phyloP scores from a whole-genome alignment of 371 early-diverging fungal species.

The Synchytrium microbalum region DNA sequence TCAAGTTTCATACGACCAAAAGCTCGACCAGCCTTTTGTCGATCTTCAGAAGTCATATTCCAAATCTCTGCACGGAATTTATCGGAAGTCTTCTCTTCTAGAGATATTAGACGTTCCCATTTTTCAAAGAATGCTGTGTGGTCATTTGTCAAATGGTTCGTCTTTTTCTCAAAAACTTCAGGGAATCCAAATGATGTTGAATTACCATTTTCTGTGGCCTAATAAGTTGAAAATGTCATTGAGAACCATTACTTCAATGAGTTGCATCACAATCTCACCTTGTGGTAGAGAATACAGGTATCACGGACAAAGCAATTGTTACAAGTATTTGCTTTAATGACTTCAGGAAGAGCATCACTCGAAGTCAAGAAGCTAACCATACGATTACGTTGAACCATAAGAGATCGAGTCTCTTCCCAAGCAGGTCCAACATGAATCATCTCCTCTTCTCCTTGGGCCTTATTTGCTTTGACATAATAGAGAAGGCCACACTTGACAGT shows the following conservation, averaged over 20 bases:
- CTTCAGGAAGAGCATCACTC: conserved; percentile 48
- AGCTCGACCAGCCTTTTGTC: conserved; percentile 43
- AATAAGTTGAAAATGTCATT: conserved; percentile 6
- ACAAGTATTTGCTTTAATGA: conserved; percentile 62
- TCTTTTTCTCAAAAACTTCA: conserved; percentile 51
- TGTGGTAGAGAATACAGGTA: conserved; percentile 65
- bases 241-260: conserved; percentile 2
- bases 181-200: conserved; percentile 45
- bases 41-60: conserved; percentile 49
- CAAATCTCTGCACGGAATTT: conserved; percentile 71
- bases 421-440: conserved; percentile 52
- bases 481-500: conserved; percentile 62
- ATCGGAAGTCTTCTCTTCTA: conserved; percentile 70
- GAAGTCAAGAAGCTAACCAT: conserved; percentile 42
- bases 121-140: conserved; percentile 61
- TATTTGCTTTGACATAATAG: conserved; percentile 62
- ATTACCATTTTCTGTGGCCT: conserved; percentile 58
- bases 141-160: conserved; percentile 47
- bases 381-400: conserved; percentile 69
- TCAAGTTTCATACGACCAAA: conserved; percentile 10
- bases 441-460: no score
- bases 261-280: conserved; percentile 26
- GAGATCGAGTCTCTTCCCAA: conserved; percentile 56
- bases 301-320: conserved; percentile 55
- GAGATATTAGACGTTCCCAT: conserved; percentile 70